These are phyloP conservation scores for Aspergillus affinis DNA, from an alignment of 495 filamentous ascomycete species.

Conservation along the genomic window DNA sequence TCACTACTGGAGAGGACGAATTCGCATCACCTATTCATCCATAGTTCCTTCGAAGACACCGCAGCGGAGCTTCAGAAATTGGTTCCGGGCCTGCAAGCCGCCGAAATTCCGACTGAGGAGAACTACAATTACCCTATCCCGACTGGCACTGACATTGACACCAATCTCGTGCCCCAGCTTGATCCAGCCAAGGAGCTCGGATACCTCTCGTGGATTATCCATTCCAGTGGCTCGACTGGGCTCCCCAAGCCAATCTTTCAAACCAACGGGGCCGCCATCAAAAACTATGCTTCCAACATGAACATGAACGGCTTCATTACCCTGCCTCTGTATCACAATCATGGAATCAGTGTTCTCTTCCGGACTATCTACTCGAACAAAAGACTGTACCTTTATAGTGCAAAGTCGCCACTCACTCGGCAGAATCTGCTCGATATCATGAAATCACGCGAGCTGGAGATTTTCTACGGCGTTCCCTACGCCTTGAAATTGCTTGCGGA, in stretches of 20 bases:
- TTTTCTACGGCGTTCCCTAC: slow-evolving; percentile 58
- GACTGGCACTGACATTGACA: slow-evolving; percentile 16
- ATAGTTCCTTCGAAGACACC: slow-evolving; percentile 24
- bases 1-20: slow-evolving; percentile 38
- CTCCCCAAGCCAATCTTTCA: slow-evolving; percentile 56
- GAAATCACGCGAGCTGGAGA: slow-evolving; percentile 42
- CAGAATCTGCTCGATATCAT: slow-evolving; percentile 49
- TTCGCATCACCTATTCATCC: slow-evolving; percentile 32
- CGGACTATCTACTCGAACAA: slow-evolving; percentile 49
- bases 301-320: slow-evolving; percentile 45
- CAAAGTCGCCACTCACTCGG: slow-evolving; percentile 53
- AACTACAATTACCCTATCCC: slow-evolving; percentile 21
- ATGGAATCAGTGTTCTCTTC: slow-evolving; percentile 43
- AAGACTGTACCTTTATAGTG: slow-evolving; percentile 47
- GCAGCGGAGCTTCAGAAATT: slow-evolving; percentile 23
- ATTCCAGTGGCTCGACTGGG: slow-evolving; percentile 60
- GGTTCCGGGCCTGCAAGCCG: slow-evolving; percentile 16
- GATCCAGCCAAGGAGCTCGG: slow-evolving; percentile 24
- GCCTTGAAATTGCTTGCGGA: slow-evolving; percentile 54
- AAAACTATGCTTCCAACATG: slow-evolving; percentile 35
- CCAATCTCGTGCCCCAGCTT: slow-evolving; percentile 19
- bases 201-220: slow-evolving; percentile 50
- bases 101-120: slow-evolving; percentile 19
- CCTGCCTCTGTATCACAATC: slow-evolving; percentile 54
- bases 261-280: slow-evolving; percentile 31